Base-by-base conservation (phyloP, 2,329 filamentous ascomycete genomes). In the Exserohilum rostratum region DNA sequence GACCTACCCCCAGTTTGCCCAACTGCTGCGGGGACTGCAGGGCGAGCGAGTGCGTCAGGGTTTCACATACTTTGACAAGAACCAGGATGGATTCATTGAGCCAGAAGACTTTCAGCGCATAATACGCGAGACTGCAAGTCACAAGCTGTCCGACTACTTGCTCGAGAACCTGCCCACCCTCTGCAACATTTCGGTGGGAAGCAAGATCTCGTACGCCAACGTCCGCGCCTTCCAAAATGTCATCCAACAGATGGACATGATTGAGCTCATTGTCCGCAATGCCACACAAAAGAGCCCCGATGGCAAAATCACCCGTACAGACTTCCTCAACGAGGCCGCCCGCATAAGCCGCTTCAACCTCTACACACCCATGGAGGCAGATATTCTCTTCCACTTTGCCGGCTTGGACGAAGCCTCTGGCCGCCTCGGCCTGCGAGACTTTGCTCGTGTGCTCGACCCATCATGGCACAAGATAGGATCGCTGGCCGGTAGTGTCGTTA, bases 301-400 rank as follows among this genome's bases (percentile, higher is more conserved):
- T 75, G 91, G 92, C 72, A 96, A 91, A 80, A 98, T 99, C 72
- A 97, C 93, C 4, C 87, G 92, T 47, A 85, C 91, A 38, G 95
- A 98, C 70, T 99, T 99, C 78, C 80, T 98, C 60, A 93, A 96
- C 76, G 93, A 97, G 80, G 93, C 95, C 10, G 89, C 93, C 39
- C 88, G 88, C 61, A 87, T 95, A 69, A 96, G 93, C 20, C 88
- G 95, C 60, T 99, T 97, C 81, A 96, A 93, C 11, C 85, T 96
- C 31, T 97, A 98, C 78, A 98, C 95, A 0, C 95, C 95, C 11
- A 97, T 98, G 92, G 95, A 99, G 78, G 93, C 93, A 35, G 95
- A 99, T 72, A 96, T 99, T 60, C 85, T 99, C 35, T 99, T 99
- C 83, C 95, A 98, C 79, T 99, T 99, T 76, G 95, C 95, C 57